Base-by-base conservation (phyloP, 805 yeast species). In the Candida nonsorbophila region DNA sequence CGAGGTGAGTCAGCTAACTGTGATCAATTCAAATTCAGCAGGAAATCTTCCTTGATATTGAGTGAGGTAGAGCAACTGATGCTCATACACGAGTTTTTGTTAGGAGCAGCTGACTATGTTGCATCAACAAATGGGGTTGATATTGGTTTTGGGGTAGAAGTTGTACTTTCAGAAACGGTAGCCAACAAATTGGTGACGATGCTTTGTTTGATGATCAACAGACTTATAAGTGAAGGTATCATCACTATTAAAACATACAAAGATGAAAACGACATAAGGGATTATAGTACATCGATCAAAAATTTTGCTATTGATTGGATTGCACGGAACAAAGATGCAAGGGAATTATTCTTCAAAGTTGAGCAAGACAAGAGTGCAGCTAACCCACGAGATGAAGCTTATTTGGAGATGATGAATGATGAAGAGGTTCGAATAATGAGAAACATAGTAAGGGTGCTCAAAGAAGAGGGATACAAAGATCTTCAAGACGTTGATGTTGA, bases 71-170 rank as follows among this genome's bases (percentile, higher is more conserved):
- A 82, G 42, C 64, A 58, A 36, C 70, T 73, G 40, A 78, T 80
- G 85, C 45, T 83, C 9, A 49, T 83, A 20, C 87, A 80, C 53
- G 86, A 79, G 47, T 77, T 81, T 40, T 63, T 83, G 34, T 63
- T 75, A n/a, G 74, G 72, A 37, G 69, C 60, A 20, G 40, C 46
- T 14, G 39, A 41, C n/a, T 59, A 58, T 29, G 42, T 61, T 10
- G 42, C 54, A 3, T 56, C 62, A 1, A 38, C 52, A 5, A 55
- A 53, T 10, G 61, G 62, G 6, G 42, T 55, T 6, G 59, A 49
- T 18, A 44, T 45, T 6, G 53, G 50, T 7, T 51, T 43, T 25
- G 62, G 55, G 1, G 41, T 45, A 29, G 47, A 49, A 37, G 49
- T 55, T 5, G 48, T 44, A 1, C 36, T 58, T 17, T 46, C 62